Evolutionary conservation across 2,329 filamentous ascomycete genomes (phyloP).

Genomic region (Boeremia lycopersici): DNA sequence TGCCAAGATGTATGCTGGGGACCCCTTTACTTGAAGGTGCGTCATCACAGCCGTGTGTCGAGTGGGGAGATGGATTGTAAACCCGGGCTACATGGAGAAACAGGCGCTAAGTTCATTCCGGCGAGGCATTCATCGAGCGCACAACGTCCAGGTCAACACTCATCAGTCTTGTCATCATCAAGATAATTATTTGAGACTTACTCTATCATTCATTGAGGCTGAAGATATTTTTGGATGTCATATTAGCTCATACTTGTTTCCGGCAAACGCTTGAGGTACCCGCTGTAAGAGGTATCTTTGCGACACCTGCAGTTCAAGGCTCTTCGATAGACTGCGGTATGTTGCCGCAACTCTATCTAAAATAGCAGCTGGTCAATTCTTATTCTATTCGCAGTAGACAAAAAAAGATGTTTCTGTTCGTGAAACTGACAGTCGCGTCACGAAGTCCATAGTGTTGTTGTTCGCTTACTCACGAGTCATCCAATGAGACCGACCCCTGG

Average conservation of each 20-base stretch:
- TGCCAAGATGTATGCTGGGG: conserved; percentile 26
- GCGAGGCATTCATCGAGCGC: background rate
- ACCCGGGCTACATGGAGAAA: background rate
- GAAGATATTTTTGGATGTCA: conserved; percentile 1
- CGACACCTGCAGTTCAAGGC: conserved; percentile 1
- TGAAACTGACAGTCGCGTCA: conserved; percentile 27
- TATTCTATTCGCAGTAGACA: conserved; percentile 15
- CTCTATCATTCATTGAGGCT: background rate
- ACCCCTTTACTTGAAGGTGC: conserved; percentile 18
- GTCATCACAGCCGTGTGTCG: conserved; percentile 2
- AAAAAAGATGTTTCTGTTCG: conserved; percentile 18
- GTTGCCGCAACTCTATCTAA: background rate
- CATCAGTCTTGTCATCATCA: conserved; percentile 10
- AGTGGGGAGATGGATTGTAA: background rate
- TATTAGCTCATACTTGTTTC: background rate
- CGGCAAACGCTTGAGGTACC: conserved; percentile 2
- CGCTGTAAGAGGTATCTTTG: background rate
- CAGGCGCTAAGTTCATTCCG: background rate
- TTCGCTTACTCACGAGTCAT: conserved; percentile 11
- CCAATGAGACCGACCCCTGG: conserved; percentile 25
- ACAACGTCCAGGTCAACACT: background rate
- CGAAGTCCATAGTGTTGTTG: conserved; percentile 24
- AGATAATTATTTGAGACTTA: background rate
- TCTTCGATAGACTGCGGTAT: background rate
- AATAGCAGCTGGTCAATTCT: conserved; percentile 12